These are phyloP conservation scores for Xylaria sp. DNA, from an alignment of 2,329 filamentous ascomycete genomes.

Conservation along the genomic window DNA sequence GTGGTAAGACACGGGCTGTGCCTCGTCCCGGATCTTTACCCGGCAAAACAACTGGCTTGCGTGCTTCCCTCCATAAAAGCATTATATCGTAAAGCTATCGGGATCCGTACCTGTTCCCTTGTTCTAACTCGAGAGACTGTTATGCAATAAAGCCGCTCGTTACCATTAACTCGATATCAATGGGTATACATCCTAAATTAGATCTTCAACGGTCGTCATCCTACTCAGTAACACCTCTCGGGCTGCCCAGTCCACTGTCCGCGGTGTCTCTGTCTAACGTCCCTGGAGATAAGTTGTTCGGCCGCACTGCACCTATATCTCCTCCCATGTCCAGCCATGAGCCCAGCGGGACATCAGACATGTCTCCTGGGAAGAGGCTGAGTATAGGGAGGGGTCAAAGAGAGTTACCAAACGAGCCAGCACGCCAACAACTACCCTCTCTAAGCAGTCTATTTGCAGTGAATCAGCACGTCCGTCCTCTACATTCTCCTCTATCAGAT, in stretches of 20 bases:
- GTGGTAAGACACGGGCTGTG: conserved; percentile 44
- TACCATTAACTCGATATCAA: conserved; percentile 54
- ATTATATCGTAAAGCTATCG: conserved; percentile 17
- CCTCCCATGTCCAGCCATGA: conserved; percentile 71
- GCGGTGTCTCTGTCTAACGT: conserved; percentile 60
- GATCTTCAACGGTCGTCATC: conserved; percentile 63
- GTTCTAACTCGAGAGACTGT: conserved; percentile 27
- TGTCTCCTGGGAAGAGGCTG: conserved; percentile 55
- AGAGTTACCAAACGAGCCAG: conserved; percentile 47
- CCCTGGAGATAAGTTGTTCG: conserved; percentile 60
- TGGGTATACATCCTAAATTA: conserved; percentile 65
- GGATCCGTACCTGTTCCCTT: conserved; percentile 26
- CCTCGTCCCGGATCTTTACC: conserved; percentile 41
- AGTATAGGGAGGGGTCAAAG: conserved; percentile 54
- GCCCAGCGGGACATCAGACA: conserved; percentile 56
- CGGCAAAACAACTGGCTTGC: conserved; percentile 31
- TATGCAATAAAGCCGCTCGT: conserved; percentile 41
- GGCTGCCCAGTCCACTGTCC: conserved; percentile 63
- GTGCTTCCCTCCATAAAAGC: conserved; percentile 26
- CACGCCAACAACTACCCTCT: conserved; percentile 64
- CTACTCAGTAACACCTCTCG: conserved; percentile 63
- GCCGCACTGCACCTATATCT: conserved; percentile 58
- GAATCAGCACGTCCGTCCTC: conserved; percentile 56
- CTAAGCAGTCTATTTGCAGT: conserved; percentile 68
- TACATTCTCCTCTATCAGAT: conserved; percentile 60